Evolutionary conservation across 805 yeast species (phyloP), one percentile per base, ranked within the genome.

Genomic region (Yarrowia sp.): DNA sequence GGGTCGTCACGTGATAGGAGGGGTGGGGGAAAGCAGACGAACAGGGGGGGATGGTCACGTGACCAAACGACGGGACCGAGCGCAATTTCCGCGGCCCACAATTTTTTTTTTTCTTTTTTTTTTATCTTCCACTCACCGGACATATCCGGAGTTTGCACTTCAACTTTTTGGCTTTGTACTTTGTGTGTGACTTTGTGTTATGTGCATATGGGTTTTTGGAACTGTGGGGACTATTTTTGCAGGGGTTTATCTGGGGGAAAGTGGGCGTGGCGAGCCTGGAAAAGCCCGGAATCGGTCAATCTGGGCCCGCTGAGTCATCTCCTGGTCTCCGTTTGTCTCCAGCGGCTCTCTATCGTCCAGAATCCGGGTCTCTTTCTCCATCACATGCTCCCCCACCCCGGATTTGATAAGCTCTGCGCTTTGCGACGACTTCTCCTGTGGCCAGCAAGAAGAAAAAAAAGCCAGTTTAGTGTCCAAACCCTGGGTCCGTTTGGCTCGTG

Each of bases 381-480:
- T 58, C 64, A 58, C 64, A 58, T 58, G 64, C 64, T 58, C 64
- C 64, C 64, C 64, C 49, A 40, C 49, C 50, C 61, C 46, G 61
- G 46, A 39, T 43, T 43, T 56, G 47, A 55, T 53, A 38, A 53
- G 19, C 44, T 53, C 36, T 6, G 5, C 7, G 10, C 38, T 19
- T 19, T 43, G 6, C 14, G n/a, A 8, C 38, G 7, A 24, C 30
- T 24, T 24, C 39, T 49, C 53, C 53, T 49, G 53, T 49, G 53
- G 53, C 38, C 34, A 44, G 30, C 15, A 39, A 39, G 30, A 24
- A 24, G 30, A 24, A 24, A 46, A 20, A 44, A 44, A 44, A 46
- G 9, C 50, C 30, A 24, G 50, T 46, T 46, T 46, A 47, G 38
- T 38, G n/a, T 15, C 8, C 52, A 47, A 47, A 47, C 52, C 38